Evolutionary conservation across 257 asterid species (phyloP).

Genomic region (Ajuga chamaepitys): DNA sequence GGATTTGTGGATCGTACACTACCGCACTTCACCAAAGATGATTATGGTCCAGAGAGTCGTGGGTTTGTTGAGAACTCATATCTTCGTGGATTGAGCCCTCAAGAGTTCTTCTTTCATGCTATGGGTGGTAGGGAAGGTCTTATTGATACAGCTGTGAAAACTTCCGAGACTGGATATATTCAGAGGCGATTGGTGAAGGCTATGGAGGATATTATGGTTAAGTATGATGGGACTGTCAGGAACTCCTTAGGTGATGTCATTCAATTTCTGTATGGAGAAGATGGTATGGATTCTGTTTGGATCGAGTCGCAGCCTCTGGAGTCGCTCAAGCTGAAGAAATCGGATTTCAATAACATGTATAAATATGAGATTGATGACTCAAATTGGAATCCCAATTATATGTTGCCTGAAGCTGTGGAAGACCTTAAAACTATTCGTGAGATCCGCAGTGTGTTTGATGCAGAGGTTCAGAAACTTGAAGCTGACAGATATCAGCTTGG

Average conservation of each 20-base stretch:
- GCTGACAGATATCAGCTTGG: slow-evolving; percentile 89
- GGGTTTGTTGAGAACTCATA: slow-evolving; percentile 99
- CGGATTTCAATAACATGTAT: slow-evolving; percentile 59
- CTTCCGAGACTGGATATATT: slow-evolving; percentile 97
- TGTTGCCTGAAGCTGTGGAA: slow-evolving; percentile 83
- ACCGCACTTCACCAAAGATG: slow-evolving; percentile 93
- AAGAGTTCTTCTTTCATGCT: slow-evolving; percentile 98
- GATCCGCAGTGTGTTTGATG: slow-evolving; percentile 95
- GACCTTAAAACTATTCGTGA: slow-evolving; percentile 85
- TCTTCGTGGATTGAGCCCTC: slow-evolving; percentile 94
- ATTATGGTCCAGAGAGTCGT: slow-evolving; percentile 98
- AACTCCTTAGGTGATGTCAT: slow-evolving; percentile 97
- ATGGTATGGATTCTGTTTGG: slow-evolving; percentile 99
- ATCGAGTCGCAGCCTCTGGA: slow-evolving; percentile 92
- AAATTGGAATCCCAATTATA: slow-evolving; percentile 84
- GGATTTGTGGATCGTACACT: slow-evolving; percentile 88
- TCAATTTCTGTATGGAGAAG: slow-evolving; percentile 98
- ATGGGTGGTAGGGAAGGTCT: slow-evolving; percentile 99
- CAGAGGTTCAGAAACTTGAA: slow-evolving; percentile 92
- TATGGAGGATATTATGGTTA: slow-evolving; percentile 99
- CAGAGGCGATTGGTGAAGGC: slow-evolving; percentile 98
- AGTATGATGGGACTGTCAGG: slow-evolving; percentile 97
- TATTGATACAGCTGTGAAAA: slow-evolving; percentile 97
- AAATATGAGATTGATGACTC: slow-evolving; percentile 79
- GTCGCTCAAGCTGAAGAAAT: slow-evolving; percentile 75